Evolutionary conservation across 192 early-diverging fungal species (phyloP), one percentile per base, ranked within the genome.

Genomic region (Podila epigama): DNA sequence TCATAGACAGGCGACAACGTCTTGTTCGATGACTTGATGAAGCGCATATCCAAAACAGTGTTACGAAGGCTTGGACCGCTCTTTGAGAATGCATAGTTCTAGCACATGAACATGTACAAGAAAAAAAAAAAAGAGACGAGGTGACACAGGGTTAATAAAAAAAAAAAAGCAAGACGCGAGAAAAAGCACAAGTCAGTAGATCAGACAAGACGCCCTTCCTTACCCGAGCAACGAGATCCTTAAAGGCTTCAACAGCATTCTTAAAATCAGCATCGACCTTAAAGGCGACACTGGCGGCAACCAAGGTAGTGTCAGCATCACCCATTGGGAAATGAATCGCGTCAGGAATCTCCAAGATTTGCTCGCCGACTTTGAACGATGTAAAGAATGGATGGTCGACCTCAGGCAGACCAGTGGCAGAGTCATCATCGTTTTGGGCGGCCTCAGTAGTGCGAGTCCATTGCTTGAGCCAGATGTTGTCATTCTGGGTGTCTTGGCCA

Each of bases 401-500:
- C 37, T 36, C 55, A 3, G 61, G 66, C 10, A 55, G 35, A 13
- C 58, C 42, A 28, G 27, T 56, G 52, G 40, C 10, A 10, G 16
- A 10, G 4, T 27, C 58, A 0, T 20, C 40, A 35, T 25, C 5
- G 22, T n/a, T 41, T 1, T 33, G 4, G 35, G 53, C 61, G 0
- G 60, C 48, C 8, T 69, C 60, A 3, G 39, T 57, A 9, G 82
- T 79, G 3, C 58, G 27, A 10, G 52, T 53, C 75, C 69, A 84
- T 37, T 51, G 33, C 68, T 79, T 84, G 28, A 79, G 22, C 79
- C 79, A 84, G 8, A 81, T 48, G 13, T 28, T 22, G 22, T 78
- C 63, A 12, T 81, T 70, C 18, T 48, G 53, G 4, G 62, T 36
- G 4, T 60, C 40, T 10, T 69, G 20, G 55, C 50, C 61, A 25